Evolutionary conservation across 139 green algal species (phyloP), one percentile per base, ranked within the genome.

Genomic region (Chlamydomonas sp.): DNA sequence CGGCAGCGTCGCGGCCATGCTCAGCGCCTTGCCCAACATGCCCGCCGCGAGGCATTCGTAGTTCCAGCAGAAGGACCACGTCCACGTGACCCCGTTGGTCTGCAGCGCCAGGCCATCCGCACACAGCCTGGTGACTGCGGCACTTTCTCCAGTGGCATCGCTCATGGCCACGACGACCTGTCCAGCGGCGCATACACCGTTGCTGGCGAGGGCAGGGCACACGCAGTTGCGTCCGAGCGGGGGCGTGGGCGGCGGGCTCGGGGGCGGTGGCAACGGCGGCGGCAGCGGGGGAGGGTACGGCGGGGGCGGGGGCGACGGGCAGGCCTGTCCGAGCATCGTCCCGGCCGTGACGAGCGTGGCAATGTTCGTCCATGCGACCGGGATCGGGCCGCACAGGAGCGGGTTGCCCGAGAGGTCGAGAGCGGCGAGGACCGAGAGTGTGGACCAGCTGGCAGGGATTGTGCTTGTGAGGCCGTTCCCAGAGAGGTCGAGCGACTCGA

Each of bases 381-480:
- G 60, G 60, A 68, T 48, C 6, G 60, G 39, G 34, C 60, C 60
- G 43, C 43, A 54, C 24, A 68, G 34, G 8, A 68, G 34, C 10
- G 31, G 13, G 34, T 68, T 48, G 8, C 31, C 26, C 8, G 58
- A 34, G 28, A 79, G 61, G 67, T 74, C 67, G 33, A 47, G 10
- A 22, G 1, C 30, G 3, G 48, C 35, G 6, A 79, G 48, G 22
- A 13, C 0, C 37, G 64, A 72, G n/a, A 68, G 54, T 28, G 50
- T 34, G 8, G 50, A 33, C 69, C 48, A 48, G 35, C 35, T 5
- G 73, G 54, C 26, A 33, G n/a, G 58, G 24, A 65, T 16, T 2
- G 5, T 59, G 54, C 49, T 57, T 35, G 66, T 3, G 16, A 65
- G 66, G 29, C 30, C 2, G 65, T 59, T 31, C 10, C 8, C 29